phyloP scores from a whole-genome alignment of 1,284 basidiomycete genomes.

The Malassezia arunalokei region DNA sequence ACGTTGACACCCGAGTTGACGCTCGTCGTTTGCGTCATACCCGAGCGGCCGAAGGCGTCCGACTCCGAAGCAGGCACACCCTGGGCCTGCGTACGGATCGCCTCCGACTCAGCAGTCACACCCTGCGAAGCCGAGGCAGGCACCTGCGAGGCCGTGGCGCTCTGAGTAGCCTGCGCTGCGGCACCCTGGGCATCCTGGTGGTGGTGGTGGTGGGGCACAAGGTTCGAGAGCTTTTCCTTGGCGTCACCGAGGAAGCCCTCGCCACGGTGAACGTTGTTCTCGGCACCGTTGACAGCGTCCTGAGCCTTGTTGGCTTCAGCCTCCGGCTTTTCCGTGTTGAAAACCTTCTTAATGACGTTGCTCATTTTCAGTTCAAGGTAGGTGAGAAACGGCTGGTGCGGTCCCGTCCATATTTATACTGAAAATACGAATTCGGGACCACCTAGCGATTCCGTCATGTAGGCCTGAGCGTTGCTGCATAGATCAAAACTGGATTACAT shows the following conservation, averaged over 20 bases:
- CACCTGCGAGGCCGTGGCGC: slow-evolving; percentile 2
- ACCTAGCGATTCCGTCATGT: background rate
- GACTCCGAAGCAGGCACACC: slow-evolving; percentile 1
- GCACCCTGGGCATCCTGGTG: background rate
- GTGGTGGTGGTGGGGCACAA: background rate
- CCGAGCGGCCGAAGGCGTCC: slow-evolving; percentile 7
- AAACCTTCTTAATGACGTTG: slow-evolving; percentile 20
- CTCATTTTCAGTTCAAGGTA: slow-evolving; percentile 5
- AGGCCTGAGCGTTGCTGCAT: background rate
- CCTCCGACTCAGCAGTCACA: background rate
- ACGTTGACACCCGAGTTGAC: slow-evolving; percentile 29
- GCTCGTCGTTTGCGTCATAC: slow-evolving; percentile 14
- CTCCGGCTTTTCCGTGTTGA: slow-evolving; percentile 18
- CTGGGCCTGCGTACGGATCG: background rate
- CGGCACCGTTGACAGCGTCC: slow-evolving; percentile 1
- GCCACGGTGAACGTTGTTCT: slow-evolving; percentile 2
- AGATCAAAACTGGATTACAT: background rate
- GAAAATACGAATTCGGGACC: background rate
- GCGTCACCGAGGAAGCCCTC: background rate
- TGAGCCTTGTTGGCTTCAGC: slow-evolving; percentile 2
- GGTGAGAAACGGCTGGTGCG: background rate
- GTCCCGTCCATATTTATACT: slow-evolving; percentile 4
- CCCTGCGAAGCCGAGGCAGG: background rate
- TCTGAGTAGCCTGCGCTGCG: background rate
- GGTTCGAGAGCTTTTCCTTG: background rate